Evolutionary conservation across 139 green algal species (phyloP).

Genomic region (Spirogloea muscicola): DNA sequence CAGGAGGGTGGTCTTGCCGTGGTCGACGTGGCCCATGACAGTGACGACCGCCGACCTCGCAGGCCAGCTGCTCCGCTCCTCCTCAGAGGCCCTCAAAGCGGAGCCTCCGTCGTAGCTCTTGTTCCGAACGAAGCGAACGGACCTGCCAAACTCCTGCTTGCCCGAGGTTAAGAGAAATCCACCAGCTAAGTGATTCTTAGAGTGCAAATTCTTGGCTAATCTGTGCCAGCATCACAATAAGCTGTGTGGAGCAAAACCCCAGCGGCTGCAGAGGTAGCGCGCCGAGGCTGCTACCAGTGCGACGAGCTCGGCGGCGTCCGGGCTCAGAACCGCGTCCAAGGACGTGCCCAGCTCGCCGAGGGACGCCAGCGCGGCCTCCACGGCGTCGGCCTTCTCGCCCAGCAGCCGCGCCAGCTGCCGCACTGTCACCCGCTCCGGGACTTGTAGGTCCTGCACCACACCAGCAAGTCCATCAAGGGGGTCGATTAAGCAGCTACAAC

Average conservation of each 20-base stretch:
- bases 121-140: constrained; percentile 6
- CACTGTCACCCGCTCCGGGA: constrained; percentile 26
- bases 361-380: constrained; percentile 4
- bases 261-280: too few relatives aligned
- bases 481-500: too few relatives aligned
- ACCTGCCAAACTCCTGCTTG: constrained; percentile 6
- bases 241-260: too few relatives aligned
- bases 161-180: too few relatives aligned
- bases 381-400: constrained; percentile 27
- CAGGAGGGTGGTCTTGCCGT: constrained; percentile 67
- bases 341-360: constrained; percentile 1
- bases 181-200: too few relatives aligned
- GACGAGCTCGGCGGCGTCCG: constrained; percentile 34
- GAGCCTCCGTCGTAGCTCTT: background rate
- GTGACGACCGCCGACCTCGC: constrained; percentile 80
- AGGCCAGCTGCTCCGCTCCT: constrained; percentile 1
- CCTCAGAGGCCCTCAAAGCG: background rate
- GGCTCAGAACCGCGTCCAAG: constrained; percentile 6
- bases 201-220: too few relatives aligned
- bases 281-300: too few relatives aligned
- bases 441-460: constrained; percentile 11
- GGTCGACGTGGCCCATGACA: constrained; percentile 98
- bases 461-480: too few relatives aligned
- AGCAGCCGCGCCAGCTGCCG: constrained; percentile 39
- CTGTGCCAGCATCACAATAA: too few relatives aligned